phyloP scores from a whole-genome alignment of 371 early-diverging fungal genomes.

The Mucor indicus region DNA sequence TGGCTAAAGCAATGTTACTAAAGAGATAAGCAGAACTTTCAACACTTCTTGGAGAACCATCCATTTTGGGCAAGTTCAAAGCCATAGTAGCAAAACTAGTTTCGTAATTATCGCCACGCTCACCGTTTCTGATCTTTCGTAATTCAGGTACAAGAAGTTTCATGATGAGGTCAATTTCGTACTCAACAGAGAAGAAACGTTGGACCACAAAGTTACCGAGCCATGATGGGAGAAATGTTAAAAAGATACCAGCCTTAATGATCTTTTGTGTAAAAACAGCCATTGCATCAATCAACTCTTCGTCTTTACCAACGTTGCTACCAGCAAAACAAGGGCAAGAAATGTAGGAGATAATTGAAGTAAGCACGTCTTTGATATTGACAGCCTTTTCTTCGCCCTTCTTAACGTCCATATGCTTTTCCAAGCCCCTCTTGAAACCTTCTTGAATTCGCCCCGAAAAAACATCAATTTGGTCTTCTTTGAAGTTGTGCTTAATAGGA shows the following conservation, averaged over 20 bases:
- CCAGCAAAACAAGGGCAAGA: constrained; percentile 37
- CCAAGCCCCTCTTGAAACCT: constrained; percentile 11
- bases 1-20: constrained; percentile 35
- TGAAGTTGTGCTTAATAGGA: constrained; percentile 36
- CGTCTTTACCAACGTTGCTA: constrained; percentile 15
- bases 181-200: constrained; percentile 25
- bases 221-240: constrained; percentile 20
- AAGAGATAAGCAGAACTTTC: constrained; percentile 35
- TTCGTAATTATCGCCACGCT: constrained; percentile 14
- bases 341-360: constrained; percentile 21
- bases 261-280: constrained; percentile 32
- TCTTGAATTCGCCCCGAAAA: constrained; percentile 31
- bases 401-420: constrained; percentile 11
- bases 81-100: constrained; percentile 27
- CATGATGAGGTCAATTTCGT: constrained; percentile 34
- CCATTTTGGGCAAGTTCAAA: constrained; percentile 21
- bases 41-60: constrained; percentile 18
- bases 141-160: constrained; percentile 24
- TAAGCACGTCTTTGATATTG: constrained; percentile 10
- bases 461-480: constrained; percentile 24
- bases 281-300: constrained; percentile 25
- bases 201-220: constrained; percentile 23
- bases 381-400: constrained; percentile 21
- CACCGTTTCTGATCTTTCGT: constrained; percentile 11
- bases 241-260: constrained; percentile 23